These are phyloP conservation scores for Cymbomonas tetramitiformis DNA, from an alignment of 139 green algal genomes.

Conservation along the genomic window DNA sequence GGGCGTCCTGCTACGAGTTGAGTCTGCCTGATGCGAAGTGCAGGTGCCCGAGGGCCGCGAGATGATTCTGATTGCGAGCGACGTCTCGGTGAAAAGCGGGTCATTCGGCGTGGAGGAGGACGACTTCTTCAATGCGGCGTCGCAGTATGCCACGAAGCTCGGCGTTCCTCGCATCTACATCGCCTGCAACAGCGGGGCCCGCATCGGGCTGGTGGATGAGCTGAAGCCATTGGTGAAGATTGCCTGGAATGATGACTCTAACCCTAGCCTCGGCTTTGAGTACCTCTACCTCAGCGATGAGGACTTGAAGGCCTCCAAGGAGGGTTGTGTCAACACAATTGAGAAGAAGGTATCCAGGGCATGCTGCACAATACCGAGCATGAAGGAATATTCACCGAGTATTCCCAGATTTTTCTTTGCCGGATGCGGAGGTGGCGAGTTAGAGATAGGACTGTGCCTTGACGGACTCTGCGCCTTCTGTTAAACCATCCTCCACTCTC, in stretches of 20 bases:
- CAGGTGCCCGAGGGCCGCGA: conserved; percentile 36
- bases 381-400: no score
- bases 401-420: no score
- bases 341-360: no score
- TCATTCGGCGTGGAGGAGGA: conserved; percentile 76
- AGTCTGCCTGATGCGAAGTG: no score
- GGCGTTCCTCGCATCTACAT: conserved; percentile 75
- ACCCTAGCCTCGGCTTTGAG: conserved; percentile 57
- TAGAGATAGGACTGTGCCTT: no score
- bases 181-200: conserved; percentile 70
- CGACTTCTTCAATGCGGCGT: conserved; percentile 63
- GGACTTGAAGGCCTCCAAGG: conserved; percentile 31
- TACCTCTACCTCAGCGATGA: conserved; percentile 75
- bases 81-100: conserved; percentile 75
- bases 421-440: no score
- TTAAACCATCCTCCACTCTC: no score
- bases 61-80: conserved; percentile 75
- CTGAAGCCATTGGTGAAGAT: conserved; percentile 48
- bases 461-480: no score
- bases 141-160: conserved; percentile 54
- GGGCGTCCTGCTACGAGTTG: no score
- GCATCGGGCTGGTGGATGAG: conserved; percentile 71
- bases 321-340: conserved; percentile 4
- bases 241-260: conserved; percentile 43
- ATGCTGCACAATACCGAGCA: no score